Conservation (phyloP, 192 early-diverging fungal species). For the Gryganskiella cystojenkinii region DNA sequence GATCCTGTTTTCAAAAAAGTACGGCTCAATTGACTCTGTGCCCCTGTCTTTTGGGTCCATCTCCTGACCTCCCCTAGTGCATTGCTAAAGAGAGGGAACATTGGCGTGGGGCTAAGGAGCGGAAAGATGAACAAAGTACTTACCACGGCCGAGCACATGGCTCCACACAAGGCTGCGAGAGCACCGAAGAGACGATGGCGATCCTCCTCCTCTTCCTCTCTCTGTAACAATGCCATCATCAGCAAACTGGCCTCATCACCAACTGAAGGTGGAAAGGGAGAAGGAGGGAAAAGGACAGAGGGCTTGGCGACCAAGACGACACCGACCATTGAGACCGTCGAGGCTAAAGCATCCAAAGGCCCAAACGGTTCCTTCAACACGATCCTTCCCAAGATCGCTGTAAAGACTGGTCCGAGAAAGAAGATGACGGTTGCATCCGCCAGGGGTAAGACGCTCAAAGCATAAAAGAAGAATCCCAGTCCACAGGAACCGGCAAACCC, state of each 20-base stretch:
- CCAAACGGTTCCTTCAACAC: constrained; percentile 74
- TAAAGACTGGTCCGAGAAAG: constrained; percentile 83
- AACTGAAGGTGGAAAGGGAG: background rate
- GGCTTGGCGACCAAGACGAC: constrained; percentile 74
- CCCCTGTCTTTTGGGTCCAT: too few relatives aligned
- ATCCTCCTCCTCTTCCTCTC: constrained; percentile 11
- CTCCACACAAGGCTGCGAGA: constrained; percentile 34
- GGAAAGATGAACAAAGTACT: constrained; percentile 2
- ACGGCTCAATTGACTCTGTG: background rate
- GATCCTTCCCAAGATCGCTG: constrained; percentile 71
- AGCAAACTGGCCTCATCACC: background rate
- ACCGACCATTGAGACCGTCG: constrained; percentile 66
- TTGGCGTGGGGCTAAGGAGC: background rate
- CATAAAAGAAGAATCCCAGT: constrained; percentile 77
- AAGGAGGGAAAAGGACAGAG: constrained; percentile 51
- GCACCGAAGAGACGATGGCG: constrained; percentile 23
- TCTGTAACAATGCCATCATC: constrained; percentile 9
- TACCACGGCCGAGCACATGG: constrained; percentile 49
- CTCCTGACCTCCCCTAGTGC: too few relatives aligned
- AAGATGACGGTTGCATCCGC: constrained; percentile 84
- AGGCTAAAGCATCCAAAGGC: constrained; percentile 62
- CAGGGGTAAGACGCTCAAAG: constrained; percentile 72
- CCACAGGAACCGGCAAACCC: constrained; percentile 74
- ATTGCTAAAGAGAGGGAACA: too few relatives aligned
- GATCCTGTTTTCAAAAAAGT: background rate